Evolutionary conservation across 1,139 yeast genomes (phyloP).

Genomic region (Hansenula lynferdii): DNA sequence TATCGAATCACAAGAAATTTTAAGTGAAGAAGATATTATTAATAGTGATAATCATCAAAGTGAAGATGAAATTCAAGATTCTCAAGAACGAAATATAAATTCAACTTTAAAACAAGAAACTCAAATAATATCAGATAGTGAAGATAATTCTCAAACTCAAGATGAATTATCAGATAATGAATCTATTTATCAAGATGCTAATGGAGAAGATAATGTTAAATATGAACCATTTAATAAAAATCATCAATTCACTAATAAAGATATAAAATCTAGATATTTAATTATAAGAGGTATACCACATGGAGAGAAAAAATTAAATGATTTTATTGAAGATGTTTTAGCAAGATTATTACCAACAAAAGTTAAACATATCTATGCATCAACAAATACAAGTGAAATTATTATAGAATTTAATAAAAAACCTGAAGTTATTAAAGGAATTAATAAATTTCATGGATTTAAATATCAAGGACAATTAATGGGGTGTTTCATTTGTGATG

Average conservation of each 20-base stretch:
- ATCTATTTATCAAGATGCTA: not conserved
- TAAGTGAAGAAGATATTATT: no score
- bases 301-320: not conserved
- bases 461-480: not conserved
- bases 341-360: not conserved
- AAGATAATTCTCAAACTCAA: not conserved
- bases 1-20: no score
- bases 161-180: not conserved
- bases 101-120: not conserved
- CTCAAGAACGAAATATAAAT: no score
- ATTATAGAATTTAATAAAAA: not conserved
- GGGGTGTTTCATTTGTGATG: not conserved
- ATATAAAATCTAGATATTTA: not conserved
- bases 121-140: not conserved
- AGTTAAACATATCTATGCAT: not conserved
- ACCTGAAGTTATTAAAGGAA: not conserved
- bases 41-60: no score
- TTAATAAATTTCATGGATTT: slow-evolving; percentile 1
- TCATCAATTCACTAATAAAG: not conserved
- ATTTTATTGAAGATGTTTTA: not conserved
- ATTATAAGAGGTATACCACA: not conserved
- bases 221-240: not conserved
- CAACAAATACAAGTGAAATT: no score
- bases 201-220: not conserved
- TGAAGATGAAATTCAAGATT: not conserved